Evolutionary conservation across 345 rosid species (phyloP).

Genomic region (Camelina hispida): DNA sequence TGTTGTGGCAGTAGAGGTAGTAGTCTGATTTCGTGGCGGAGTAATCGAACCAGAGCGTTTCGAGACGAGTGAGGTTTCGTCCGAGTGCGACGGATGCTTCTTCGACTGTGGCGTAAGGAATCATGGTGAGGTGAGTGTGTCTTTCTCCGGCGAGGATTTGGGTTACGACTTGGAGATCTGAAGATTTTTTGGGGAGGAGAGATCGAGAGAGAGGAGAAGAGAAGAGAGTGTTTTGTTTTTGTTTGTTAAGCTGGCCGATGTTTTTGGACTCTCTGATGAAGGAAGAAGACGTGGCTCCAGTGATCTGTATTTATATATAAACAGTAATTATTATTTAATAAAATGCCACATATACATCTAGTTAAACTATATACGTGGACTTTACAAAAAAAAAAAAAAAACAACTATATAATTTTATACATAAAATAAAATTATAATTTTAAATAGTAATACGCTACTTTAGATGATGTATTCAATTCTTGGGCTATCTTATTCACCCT

Average conservation of each 20-base stretch:
- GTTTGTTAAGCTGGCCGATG: constrained; percentile 33
- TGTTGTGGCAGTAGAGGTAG: constrained; percentile 82
- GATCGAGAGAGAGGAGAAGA: constrained; percentile 17
- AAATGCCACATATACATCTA: too few species aligned
- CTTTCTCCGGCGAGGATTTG: constrained; percentile 23
- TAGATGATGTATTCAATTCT: too few species aligned
- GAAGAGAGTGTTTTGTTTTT: constrained; percentile 37
- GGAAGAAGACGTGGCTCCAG: constrained; percentile 31
- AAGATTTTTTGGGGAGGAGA: neutral
- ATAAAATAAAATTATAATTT: too few species aligned
- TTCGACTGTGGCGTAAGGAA: constrained; percentile 65
- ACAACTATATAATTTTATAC: too few species aligned
- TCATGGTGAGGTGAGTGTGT: constrained; percentile 48
- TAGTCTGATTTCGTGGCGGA: constrained; percentile 82
- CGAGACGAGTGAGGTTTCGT: constrained; percentile 71
- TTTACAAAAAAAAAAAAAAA: too few species aligned
- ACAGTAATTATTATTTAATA: too few species aligned
- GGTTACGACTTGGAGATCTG: constrained; percentile 22
- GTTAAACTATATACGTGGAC: too few species aligned
- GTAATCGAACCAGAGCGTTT: constrained; percentile 85
- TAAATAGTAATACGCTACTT: too few species aligned
- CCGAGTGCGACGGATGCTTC: constrained; percentile 75
- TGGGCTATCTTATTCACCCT: too few species aligned
- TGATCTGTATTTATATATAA: neutral
- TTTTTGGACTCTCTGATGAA: constrained; percentile 18